A percentile compares a stretch with the other conserved stretches of the same genome.
Evolutionary conservation across 805 yeast genomes (phyloP).

Genomic region (Lipomyces oligophaga): DNA sequence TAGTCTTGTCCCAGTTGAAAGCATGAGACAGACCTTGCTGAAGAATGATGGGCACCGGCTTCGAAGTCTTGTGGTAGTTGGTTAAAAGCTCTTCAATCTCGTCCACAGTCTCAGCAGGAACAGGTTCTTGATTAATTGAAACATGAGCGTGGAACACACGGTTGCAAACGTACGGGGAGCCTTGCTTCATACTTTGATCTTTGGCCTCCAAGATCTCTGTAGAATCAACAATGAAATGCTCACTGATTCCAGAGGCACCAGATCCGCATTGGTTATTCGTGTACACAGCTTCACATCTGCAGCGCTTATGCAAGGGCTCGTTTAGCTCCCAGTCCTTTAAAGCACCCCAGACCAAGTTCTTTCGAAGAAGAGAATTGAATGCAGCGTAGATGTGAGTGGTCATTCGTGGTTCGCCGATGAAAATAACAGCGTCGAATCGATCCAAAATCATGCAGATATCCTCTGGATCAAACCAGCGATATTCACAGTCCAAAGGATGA

Average conservation of each 20-base stretch:
- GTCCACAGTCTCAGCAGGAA: conserved; percentile 17
- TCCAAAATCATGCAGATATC: conserved; percentile 29
- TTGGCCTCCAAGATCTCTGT: conserved; percentile 29
- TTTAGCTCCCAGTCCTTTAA: conserved; percentile 28
- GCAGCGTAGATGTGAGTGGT: conserved; percentile 26
- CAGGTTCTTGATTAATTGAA: conserved; percentile 23
- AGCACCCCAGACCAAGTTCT: conserved; percentile 28
- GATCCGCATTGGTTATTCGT: conserved; percentile 28
- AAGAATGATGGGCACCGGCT: conserved; percentile 26
- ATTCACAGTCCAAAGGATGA: conserved; percentile 24
- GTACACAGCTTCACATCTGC: conserved; percentile 28
- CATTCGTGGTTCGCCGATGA: conserved; percentile 27
- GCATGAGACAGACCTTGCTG: conserved; percentile 27
- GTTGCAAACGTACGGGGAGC: conserved; percentile 28
- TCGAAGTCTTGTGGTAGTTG: conserved; percentile 28
- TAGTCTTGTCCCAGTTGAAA: conserved; percentile 28
- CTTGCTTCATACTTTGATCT: conserved; percentile 17
- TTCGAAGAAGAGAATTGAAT: conserved; percentile 26
- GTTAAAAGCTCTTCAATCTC: conserved; percentile 26
- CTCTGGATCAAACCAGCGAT: conserved; percentile 28
- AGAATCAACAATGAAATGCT: conserved; percentile 26
- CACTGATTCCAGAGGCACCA: conserved; percentile 18
- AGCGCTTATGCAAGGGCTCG: conserved; percentile 26
- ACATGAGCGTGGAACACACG: conserved; percentile 27
- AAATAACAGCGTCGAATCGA: conserved; percentile 26